phyloP scores from a whole-genome alignment of 2,329 filamentous ascomycete genomes.

The Chaetomiaceae sp. region DNA sequence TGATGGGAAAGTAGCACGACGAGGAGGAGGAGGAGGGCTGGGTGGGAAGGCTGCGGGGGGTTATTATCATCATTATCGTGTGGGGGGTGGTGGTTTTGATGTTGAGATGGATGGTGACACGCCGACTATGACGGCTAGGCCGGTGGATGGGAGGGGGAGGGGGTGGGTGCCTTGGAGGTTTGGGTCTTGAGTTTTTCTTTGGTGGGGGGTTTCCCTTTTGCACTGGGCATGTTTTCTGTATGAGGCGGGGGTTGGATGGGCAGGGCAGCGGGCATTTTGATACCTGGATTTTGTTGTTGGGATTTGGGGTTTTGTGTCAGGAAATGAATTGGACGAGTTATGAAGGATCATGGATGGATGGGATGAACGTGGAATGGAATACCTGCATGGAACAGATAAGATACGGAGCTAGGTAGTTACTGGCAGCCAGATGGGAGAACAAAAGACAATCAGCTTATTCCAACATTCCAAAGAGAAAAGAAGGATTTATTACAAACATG shows the following conservation, averaged over 20 bases:
- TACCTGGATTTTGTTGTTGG: conserved; percentile 1
- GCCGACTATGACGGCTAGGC: conserved; percentile 18
- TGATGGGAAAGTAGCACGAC: too few species aligned
- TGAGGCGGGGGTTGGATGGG: neutral
- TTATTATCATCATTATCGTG: neutral
- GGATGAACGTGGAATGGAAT: neutral
- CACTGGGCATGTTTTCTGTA: neutral
- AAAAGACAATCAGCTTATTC: too few species aligned
- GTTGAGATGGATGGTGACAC: conserved; percentile 20
- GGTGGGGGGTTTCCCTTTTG: neutral
- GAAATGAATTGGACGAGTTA: conserved; percentile 4
- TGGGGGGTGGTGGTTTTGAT: conserved; percentile 21
- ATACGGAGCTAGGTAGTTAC: too few species aligned
- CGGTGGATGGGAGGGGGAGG: neutral
- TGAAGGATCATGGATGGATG: conserved; percentile 5
- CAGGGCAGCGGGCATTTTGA: neutral
- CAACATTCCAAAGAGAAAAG: too few species aligned
- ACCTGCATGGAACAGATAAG: too few species aligned
- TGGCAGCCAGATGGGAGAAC: too few species aligned
- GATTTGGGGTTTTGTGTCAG: neutral
- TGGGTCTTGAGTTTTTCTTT: neutral
- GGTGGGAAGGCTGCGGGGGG: too few species aligned
- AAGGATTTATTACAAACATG: too few species aligned
- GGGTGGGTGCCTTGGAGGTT: conserved; percentile 17
- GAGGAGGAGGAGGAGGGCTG: neutral